Conservation (phyloP, 768 basidiomycete species). For the Lentinula lateritia region DNA sequence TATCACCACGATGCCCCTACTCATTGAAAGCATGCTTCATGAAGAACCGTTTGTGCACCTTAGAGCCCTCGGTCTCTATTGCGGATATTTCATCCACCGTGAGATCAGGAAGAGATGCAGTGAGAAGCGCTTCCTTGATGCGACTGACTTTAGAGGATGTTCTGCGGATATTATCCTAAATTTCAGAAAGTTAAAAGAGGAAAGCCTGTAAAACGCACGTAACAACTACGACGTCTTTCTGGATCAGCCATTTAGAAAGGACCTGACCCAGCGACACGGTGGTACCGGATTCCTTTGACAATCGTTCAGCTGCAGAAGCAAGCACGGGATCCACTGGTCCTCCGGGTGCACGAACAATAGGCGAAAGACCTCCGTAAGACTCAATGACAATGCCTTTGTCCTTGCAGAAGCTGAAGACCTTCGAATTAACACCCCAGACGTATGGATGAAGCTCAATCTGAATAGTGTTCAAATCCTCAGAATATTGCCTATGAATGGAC, state of each 20-base stretch:
- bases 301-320: conserved; percentile 42
- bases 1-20: neutral
- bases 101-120: conserved; percentile 42
- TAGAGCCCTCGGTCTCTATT: conserved; percentile 52
- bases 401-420: conserved; percentile 46
- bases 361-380: conserved; percentile 58
- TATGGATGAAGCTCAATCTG: conserved; percentile 72
- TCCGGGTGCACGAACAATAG: conserved; percentile 32
- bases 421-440: conserved; percentile 54
- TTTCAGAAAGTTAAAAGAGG: neutral
- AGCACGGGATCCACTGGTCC: conserved; percentile 61
- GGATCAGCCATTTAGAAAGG: conserved; percentile 59
- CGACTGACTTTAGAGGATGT: conserved; percentile 44
- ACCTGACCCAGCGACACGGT: conserved; percentile 56
- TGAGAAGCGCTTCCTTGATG: conserved; percentile 38
- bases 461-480: conserved; percentile 4
- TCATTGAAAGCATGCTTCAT: conserved; percentile 34
- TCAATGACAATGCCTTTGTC: conserved; percentile 56
- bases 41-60: conserved; percentile 37
- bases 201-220: conserved; percentile 36
- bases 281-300: conserved; percentile 32
- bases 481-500: neutral
- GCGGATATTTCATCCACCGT: conserved; percentile 52
- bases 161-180: conserved; percentile 18
- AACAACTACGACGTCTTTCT: conserved; percentile 60